phyloP scores from a whole-genome alignment of 495 filamentous ascomycete species.

The Pseudotulostoma volvatum region DNA sequence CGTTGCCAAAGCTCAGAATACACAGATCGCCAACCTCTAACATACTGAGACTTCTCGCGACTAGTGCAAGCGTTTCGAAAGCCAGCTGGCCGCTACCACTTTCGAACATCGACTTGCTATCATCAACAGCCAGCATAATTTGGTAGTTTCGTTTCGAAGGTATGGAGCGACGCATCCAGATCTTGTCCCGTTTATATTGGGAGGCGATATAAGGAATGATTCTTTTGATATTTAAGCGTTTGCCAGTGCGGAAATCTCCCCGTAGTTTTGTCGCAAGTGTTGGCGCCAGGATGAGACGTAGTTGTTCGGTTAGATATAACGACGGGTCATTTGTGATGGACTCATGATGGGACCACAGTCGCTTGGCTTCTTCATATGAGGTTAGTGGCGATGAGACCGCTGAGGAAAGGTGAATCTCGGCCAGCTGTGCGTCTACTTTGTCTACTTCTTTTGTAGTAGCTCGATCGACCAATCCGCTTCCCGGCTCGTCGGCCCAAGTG shows the following conservation, averaged over 20 bases:
- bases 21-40: conserved; percentile 85
- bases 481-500: conserved; percentile 8
- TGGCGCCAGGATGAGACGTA: conserved; percentile 86
- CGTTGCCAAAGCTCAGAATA: conserved; percentile 68
- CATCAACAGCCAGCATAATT: conserved; percentile 92
- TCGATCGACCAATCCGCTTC: conserved; percentile 22
- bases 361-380: conserved; percentile 45
- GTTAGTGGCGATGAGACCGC: conserved; percentile 22
- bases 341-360: conserved; percentile 77
- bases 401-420: conserved; percentile 50
- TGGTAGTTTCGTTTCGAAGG: conserved; percentile 91
- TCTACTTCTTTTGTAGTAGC: conserved; percentile 35
- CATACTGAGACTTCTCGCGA: conserved; percentile 69
- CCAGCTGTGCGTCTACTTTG: conserved; percentile 56
- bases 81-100: conserved; percentile 53
- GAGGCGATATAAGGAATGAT: conserved; percentile 99
- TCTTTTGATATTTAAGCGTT: conserved; percentile 94
- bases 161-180: conserved; percentile 90
- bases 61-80: conserved; percentile 80
- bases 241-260: conserved; percentile 92
- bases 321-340: conserved; percentile 69
- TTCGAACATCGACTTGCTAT: conserved; percentile 82
- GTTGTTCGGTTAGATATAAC: conserved; percentile 73
- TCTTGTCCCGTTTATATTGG: conserved; percentile 96
- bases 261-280: conserved; percentile 92